phyloP scores from a whole-genome alignment of 768 basidiomycete genomes.

The Cystofilobasidium capitatum region DNA sequence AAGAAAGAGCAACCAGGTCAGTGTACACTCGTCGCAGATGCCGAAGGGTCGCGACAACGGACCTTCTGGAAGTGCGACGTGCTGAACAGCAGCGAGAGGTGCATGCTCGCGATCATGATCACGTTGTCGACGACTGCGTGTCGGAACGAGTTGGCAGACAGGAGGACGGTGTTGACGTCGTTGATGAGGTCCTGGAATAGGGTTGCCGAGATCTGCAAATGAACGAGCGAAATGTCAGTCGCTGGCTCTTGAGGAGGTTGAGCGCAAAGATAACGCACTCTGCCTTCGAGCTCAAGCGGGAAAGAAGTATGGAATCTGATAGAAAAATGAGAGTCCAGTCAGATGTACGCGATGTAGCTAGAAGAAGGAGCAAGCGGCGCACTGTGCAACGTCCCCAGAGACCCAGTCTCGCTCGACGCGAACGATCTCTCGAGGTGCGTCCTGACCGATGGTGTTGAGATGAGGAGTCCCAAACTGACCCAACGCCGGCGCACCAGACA shows the following conservation, averaged over 20 bases:
- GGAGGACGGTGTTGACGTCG: slow-evolving; percentile 75
- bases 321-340: neutral
- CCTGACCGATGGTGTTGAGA: slow-evolving; percentile 72
- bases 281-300: slow-evolving; percentile 82
- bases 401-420: slow-evolving; percentile 86
- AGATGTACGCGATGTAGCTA: neutral
- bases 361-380: slow-evolving; percentile 25
- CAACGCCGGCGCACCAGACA: slow-evolving; percentile 31
- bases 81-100: slow-evolving; percentile 60
- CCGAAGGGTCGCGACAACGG: slow-evolving; percentile 25
- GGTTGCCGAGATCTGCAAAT: slow-evolving; percentile 71
- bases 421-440: slow-evolving; percentile 84
- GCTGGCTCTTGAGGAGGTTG: too few relatives aligned
- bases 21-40: neutral
- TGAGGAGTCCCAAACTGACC: slow-evolving; percentile 59
- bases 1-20: neutral
- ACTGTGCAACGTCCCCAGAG: slow-evolving; percentile 77
- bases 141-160: slow-evolving; percentile 70
- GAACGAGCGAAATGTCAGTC: too few relatives aligned
- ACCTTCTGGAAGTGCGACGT: slow-evolving; percentile 77
- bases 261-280: slow-evolving; percentile 50
- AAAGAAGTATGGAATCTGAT: slow-evolving; percentile 66
- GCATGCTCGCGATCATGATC: slow-evolving; percentile 67
- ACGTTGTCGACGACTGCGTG: slow-evolving; percentile 68
- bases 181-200: slow-evolving; percentile 86